Evolutionary conservation across 2,329 filamentous ascomycete species (phyloP), one percentile per base, ranked within the genome.

Genomic region (Calonectria crousiana): DNA sequence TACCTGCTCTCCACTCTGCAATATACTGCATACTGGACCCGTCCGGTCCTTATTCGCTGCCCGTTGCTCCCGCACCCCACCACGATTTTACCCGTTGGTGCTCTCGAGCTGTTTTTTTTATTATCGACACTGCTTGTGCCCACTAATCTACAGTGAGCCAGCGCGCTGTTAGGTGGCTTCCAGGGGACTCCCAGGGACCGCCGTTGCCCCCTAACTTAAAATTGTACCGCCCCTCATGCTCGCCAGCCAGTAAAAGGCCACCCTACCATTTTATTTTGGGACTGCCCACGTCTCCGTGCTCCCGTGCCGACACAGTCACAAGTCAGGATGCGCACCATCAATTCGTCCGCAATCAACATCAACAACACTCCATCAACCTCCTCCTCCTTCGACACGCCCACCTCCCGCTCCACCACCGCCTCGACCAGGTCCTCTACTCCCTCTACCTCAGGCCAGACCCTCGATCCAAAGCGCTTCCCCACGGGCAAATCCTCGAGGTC

Each of bases 301-400:
- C 65, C 64, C 70, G 51, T 75, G 56, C 71, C 75, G 73, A 69
- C 66, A 76, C 69, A 73, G 70, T 68, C 73, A 71, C 71, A 70
- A 65, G 64, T 75, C 78, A 81, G 78, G 60, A 81, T 81, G 79
- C 79, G 79, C 69, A 81, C 79, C 71, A 75, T 81, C 65, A 80
- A 77, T 68, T 71, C 74, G 41, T 75, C 74, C 10, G 34, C 62
- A 20, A 71, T 71, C 74, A 80, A 77, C 76, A 78, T 80, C 78
- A 78, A 80, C 74, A 53, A 49, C 70, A 69, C 73, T n/a, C 41
- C 65, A 65, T 75, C 78, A 51, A 74, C 78, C 72, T 75, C 58
- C 73, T 77, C 78, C 38, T 75, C 78, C 74, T 79, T 71, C 68
- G 71, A 75, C 53, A 74, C 74, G 32, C 62, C 79, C 56, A 70